A percentile compares a stretch with the other conserved stretches of the same genome.
phyloP scores from a whole-genome alignment of 2,329 filamentous ascomycete genomes.

The Colletotrichum sp. region DNA sequence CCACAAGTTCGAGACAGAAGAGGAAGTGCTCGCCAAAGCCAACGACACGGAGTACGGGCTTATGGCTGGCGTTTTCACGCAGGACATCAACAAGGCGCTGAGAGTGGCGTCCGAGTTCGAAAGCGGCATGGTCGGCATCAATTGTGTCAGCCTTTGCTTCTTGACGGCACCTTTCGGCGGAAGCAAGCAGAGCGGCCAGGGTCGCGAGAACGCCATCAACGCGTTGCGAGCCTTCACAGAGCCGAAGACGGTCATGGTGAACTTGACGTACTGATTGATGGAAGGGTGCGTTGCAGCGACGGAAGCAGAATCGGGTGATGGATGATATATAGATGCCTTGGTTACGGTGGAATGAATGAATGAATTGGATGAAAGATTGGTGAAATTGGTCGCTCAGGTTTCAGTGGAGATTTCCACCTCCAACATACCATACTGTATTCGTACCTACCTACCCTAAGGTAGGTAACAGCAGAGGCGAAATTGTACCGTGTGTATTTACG shows the following conservation, averaged over 20 bases:
- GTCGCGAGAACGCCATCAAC: constrained; percentile 53
- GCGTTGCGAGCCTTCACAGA: constrained; percentile 53
- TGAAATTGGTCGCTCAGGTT: background rate
- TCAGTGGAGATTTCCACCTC: background rate
- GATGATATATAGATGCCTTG: background rate
- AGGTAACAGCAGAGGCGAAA: background rate
- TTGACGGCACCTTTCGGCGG: constrained; percentile 53
- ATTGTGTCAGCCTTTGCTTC: constrained; percentile 47
- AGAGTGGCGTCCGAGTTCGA: constrained; percentile 61
- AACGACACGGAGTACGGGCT: constrained; percentile 57
- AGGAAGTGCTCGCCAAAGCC: constrained; percentile 57
- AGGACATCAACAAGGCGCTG: constrained; percentile 68
- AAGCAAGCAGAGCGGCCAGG: constrained; percentile 53
- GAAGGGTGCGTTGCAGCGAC: background rate
- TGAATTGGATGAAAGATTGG: background rate
- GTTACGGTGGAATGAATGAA: background rate
- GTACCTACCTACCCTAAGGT: too few relatives aligned
- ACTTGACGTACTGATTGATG: constrained; percentile 29
- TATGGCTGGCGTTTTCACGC: constrained; percentile 60
- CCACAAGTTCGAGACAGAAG: constrained; percentile 60
- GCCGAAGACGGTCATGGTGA: constrained; percentile 55
- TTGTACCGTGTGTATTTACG: background rate
- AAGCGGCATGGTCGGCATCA: constrained; percentile 75
- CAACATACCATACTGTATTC: too few relatives aligned
- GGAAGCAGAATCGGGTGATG: background rate